Evolutionary conservation across 345 rosid species (phyloP), one percentile per base, ranked within the genome.

Genomic region (Brassica juncea): DNA sequence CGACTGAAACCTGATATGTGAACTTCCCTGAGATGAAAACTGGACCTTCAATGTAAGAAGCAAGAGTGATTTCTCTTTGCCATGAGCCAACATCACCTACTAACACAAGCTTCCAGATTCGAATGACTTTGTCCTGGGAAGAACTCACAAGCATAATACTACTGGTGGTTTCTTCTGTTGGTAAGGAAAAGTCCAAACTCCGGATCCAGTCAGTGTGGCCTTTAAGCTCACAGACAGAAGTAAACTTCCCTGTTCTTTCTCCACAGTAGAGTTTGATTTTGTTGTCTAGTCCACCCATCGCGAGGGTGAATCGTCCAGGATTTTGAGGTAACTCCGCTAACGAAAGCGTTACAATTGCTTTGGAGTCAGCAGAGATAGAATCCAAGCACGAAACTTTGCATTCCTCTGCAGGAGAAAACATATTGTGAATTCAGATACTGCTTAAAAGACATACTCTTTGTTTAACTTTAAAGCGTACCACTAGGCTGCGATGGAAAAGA

Each of bases 181-280:
- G 98, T 75, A 93, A 73, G 11, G 99, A 91, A 94, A 95, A 93
- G 86, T 95, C 98, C 86, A 95, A 84, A 84, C 97, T 90, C 66
- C 97, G 84, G 67, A 95, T 89, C 99, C 99, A 91, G 83, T 95
- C 97, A 0, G 90, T 86, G 87, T 91, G 99, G 77, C 93, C 99
- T 87, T 93, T 93, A 77, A 95, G 85, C 82, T 90, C 97, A 83
- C 96, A 93, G 75, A 89, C 93, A 79, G 63, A 89, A 55, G 85
- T 83, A 80, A 91, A 90, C 97, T 91, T 89, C 70, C 98, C 92
- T 2, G 78, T 86, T 82, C 87, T 86, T 77, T 88, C 87, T 54
- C 93, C 91, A 60, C 87, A 84, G 80, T 90, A 93, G 7, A 95
- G 86, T 82, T 89, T 90, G 79, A 95, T 80, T 86, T 86, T 90